Evolutionary conservation across 345 rosid genomes (phyloP).

Genomic region (Ceriops tagal): DNA sequence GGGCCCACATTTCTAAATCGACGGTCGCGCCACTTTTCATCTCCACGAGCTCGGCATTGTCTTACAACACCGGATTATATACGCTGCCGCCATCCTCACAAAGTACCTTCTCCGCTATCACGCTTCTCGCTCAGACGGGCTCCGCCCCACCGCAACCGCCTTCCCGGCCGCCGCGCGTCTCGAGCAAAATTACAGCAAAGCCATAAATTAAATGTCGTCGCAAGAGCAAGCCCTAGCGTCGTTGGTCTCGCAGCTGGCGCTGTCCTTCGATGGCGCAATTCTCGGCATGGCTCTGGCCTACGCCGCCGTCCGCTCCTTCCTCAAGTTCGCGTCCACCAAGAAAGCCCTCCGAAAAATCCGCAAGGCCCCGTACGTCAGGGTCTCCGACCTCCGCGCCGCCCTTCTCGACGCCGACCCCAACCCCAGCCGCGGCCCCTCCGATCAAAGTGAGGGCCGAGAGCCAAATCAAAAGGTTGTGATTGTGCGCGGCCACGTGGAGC

Average conservation of each 20-base stretch:
- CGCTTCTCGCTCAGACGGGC: not conserved
- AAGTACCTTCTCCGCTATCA: not conserved
- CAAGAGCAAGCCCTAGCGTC: conserved; percentile 59
- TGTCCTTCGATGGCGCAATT: conserved; percentile 87
- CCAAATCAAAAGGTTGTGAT: conserved; percentile 39
- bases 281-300: conserved; percentile 69
- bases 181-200: not conserved
- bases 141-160: not conserved
- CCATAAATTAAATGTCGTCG: conserved; percentile 50
- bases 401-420: conserved; percentile 15
- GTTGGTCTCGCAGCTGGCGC: conserved; percentile 52
- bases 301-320: conserved; percentile 54
- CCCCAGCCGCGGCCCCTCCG: conserved; percentile 16
- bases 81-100: not conserved
- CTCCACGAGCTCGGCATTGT: too few relatives aligned
- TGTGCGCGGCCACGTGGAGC: conserved; percentile 61
- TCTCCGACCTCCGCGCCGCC: conserved; percentile 68
- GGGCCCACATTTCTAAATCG: too few relatives aligned
- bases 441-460: conserved; percentile 9
- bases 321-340: conserved; percentile 41
- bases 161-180: not conserved
- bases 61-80: not conserved
- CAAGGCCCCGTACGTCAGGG: conserved; percentile 43
- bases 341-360: conserved; percentile 54
- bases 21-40: too few relatives aligned